These are phyloP conservation scores for Echria macrotheca DNA, from an alignment of 495 filamentous ascomycete genomes.

Conservation along the genomic window DNA sequence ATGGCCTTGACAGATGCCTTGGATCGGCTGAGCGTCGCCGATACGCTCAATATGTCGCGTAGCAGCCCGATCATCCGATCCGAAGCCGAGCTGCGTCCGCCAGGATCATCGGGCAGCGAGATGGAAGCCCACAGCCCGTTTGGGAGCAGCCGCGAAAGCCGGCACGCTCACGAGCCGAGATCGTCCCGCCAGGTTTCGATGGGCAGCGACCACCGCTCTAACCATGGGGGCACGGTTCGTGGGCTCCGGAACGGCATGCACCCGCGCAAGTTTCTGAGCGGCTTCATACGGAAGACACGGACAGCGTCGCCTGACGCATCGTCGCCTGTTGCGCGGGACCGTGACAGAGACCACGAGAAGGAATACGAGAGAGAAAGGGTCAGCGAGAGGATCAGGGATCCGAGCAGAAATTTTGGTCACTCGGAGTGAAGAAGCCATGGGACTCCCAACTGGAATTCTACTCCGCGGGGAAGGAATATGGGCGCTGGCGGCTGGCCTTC, in stretches of 20 bases:
- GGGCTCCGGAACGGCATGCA: conserved; percentile 34
- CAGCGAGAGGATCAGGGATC: conserved; percentile 12
- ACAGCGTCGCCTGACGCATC: conserved; percentile 24
- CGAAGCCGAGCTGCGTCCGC: conserved; percentile 34
- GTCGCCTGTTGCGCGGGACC: background rate
- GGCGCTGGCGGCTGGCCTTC: no score
- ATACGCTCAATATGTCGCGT: conserved; percentile 28
- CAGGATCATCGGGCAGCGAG: conserved; percentile 46
- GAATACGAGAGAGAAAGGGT: conserved; percentile 31
- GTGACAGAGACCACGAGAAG: conserved; percentile 25
- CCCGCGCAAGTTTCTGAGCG: conserved; percentile 43
- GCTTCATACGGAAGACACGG: conserved; percentile 39
- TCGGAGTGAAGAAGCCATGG: no score
- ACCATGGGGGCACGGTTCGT: conserved; percentile 29
- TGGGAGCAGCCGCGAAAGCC: conserved; percentile 27
- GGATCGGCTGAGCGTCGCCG: conserved; percentile 55
- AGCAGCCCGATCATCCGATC: conserved; percentile 28
- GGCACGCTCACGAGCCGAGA: background rate
- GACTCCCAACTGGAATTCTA: background rate
- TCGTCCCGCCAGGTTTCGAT: conserved; percentile 33
- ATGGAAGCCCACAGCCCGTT: conserved; percentile 28
- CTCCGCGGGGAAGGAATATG: no score
- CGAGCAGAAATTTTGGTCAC: no score
- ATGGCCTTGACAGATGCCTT: conserved; percentile 69
- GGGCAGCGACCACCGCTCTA: conserved; percentile 30